A percentile compares a stretch with the other conserved stretches of the same genome.
Evolutionary conservation across 2,329 filamentous ascomycete genomes (phyloP).

Genomic region (Teratosphaeria epicoccoides): DNA sequence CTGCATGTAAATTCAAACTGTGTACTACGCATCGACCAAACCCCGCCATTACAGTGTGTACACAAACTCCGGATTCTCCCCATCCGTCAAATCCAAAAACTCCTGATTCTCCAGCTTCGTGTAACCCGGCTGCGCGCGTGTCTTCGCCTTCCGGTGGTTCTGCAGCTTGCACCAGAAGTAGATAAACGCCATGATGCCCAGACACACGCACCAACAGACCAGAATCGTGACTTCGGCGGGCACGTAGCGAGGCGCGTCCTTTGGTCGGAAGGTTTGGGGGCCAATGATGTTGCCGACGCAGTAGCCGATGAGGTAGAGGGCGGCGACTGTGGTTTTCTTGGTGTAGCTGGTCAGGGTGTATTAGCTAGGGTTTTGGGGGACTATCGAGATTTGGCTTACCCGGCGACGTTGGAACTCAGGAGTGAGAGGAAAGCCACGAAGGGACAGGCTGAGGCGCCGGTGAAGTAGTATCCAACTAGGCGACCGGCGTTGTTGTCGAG

Average conservation of each 20-base stretch:
- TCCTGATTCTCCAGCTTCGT: conserved; percentile 55
- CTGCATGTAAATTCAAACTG: no score
- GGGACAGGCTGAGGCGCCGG: conserved; percentile 47
- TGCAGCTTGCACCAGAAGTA: conserved; percentile 50
- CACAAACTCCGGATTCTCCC: conserved; percentile 51
- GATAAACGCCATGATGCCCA: conserved; percentile 50
- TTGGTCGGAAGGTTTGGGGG: conserved; percentile 46
- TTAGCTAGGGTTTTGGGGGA: conserved; percentile 10
- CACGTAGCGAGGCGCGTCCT: conserved; percentile 49
- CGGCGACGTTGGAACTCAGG: conserved; percentile 50
- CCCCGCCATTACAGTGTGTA: conserved; percentile 33
- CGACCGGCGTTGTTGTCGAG: conserved; percentile 44
- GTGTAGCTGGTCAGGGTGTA: conserved; percentile 31
- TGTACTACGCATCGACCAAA: no score
- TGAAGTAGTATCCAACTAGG: conserved; percentile 57
- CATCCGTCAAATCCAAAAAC: conserved; percentile 53
- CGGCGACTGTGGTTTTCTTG: conserved; percentile 49
- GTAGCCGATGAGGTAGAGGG: conserved; percentile 36
- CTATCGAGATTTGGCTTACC: conserved; percentile 1
- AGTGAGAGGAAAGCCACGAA: conserved; percentile 56
- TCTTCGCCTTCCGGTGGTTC: conserved; percentile 48
- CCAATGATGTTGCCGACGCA: conserved; percentile 17
- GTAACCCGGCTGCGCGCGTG: conserved; percentile 46
- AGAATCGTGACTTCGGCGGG: conserved; percentile 55
- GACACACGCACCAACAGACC: conserved; percentile 45